phyloP scores from a whole-genome alignment of 768 basidiomycete species.

The Calocera cornea region DNA sequence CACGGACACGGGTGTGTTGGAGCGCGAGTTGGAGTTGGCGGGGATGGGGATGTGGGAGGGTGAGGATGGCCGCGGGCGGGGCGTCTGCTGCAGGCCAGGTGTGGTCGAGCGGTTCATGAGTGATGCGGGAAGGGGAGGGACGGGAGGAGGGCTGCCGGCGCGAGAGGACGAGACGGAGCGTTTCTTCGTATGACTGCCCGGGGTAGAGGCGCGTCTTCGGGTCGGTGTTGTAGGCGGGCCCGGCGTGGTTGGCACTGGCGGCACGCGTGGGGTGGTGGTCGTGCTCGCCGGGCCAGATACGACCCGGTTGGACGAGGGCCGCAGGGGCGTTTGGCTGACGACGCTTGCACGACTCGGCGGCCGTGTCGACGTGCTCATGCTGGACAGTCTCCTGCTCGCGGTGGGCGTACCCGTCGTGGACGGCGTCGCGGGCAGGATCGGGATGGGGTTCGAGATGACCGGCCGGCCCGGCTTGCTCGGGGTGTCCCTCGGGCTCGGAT shows the following conservation, averaged over 20 bases:
- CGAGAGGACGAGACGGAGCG: neutral
- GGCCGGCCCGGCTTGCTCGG: neutral
- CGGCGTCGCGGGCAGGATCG: constrained; percentile 4
- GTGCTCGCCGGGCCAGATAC: constrained; percentile 5
- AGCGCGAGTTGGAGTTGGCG: constrained; percentile 13
- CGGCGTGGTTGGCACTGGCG: constrained; percentile 28
- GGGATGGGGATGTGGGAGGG: constrained; percentile 38
- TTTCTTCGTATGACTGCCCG: neutral
- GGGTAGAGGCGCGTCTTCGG: neutral
- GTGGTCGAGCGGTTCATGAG: constrained; percentile 33
- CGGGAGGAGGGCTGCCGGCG: constrained; percentile 33
- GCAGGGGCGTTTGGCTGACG: constrained; percentile 5
- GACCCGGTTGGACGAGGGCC: constrained; percentile 1
- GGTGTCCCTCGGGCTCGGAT: neutral
- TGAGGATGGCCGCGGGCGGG: neutral
- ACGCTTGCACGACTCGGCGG: constrained; percentile 12
- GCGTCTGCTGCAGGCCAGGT: constrained; percentile 18
- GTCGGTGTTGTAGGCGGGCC: neutral
- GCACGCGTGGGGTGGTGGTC: constrained; percentile 15
- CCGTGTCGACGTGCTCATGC: constrained; percentile 5
- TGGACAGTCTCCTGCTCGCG: neutral
- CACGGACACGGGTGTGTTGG: constrained; percentile 8
- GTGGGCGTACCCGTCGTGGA: neutral
- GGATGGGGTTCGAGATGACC: constrained; percentile 8
- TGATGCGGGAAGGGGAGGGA: constrained; percentile 39